A percentile compares a stretch with the other conserved stretches of the same genome.
These are phyloP conservation scores for Aureobasidium uvarum DNA, from an alignment of 2,329 filamentous ascomycete genomes.

Conservation along the genomic window DNA sequence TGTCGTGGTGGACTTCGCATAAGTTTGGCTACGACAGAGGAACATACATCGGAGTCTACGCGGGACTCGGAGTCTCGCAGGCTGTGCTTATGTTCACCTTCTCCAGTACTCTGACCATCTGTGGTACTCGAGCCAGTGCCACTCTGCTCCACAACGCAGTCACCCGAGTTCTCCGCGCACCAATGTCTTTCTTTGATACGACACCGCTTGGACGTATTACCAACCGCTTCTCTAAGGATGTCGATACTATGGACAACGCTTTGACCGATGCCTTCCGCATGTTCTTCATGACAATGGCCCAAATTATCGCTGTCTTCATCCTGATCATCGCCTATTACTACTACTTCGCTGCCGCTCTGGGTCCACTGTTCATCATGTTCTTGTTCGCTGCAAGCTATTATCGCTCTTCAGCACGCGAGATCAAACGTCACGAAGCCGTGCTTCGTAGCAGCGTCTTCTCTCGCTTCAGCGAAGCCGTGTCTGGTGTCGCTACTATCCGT, in stretches of 20 bases:
- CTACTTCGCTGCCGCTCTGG: conserved; percentile 73
- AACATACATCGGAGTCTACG: conserved; percentile 68
- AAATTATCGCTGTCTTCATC: conserved; percentile 79
- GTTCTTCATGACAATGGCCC: conserved; percentile 81
- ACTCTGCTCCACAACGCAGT: conserved; percentile 79
- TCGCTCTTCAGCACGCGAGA: conserved; percentile 82
- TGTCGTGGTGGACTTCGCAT: conserved; percentile 88
- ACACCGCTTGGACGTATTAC: conserved; percentile 93
- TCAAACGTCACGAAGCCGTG: conserved; percentile 91
- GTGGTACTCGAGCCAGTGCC: conserved; percentile 78
- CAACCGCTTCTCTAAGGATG: conserved; percentile 92
- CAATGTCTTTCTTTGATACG: conserved; percentile 93
- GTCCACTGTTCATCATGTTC: conserved; percentile 72
- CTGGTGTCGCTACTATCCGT: conserved; percentile 78
- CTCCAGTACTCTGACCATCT: conserved; percentile 71
- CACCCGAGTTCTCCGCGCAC: conserved; percentile 65
- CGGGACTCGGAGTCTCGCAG: conserved; percentile 68
- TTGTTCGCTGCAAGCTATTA: conserved; percentile 84
- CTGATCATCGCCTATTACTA: conserved; percentile 95
- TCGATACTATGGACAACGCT: conserved; percentile 95
- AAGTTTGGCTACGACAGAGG: conserved; percentile 67
- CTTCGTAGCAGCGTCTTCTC: conserved; percentile 86
- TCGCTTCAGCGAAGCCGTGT: conserved; percentile 85
- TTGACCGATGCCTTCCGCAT: conserved; percentile 87
- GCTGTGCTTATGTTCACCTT: conserved; percentile 77